Evolutionary conservation across 2,329 filamentous ascomycete genomes (phyloP).

Genomic region (Hirsutella rhossiliensis): DNA sequence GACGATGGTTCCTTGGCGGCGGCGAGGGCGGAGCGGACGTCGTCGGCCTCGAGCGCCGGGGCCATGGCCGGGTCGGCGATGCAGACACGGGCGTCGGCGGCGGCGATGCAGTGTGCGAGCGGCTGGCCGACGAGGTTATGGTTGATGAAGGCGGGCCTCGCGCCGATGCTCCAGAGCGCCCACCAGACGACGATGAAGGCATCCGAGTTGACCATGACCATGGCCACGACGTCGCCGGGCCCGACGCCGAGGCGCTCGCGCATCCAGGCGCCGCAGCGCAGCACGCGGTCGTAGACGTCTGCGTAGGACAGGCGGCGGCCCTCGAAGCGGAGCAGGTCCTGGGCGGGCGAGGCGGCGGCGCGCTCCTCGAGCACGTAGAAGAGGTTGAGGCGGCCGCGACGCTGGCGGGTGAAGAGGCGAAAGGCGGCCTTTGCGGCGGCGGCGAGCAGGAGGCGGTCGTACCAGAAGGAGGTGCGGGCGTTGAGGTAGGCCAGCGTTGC

Average conservation of each 20-base stretch:
- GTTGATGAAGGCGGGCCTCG: slow-evolving; percentile 77
- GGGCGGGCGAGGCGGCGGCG: slow-evolving; percentile 41
- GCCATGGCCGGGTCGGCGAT: slow-evolving; percentile 54
- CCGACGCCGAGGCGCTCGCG: slow-evolving; percentile 50
- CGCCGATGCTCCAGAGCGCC: slow-evolving; percentile 73
- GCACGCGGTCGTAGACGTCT: slow-evolving; percentile 57
- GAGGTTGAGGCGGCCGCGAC: slow-evolving; percentile 49
- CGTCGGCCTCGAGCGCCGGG: slow-evolving; percentile 43
- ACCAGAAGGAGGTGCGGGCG: slow-evolving; percentile 52
- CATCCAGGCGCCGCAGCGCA: slow-evolving; percentile 68
- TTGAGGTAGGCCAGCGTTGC: slow-evolving; percentile 69
- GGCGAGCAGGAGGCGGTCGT: slow-evolving; percentile 52
- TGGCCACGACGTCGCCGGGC: slow-evolving; percentile 63
- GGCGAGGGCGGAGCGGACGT: slow-evolving; percentile 33
- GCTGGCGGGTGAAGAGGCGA: slow-evolving; percentile 33
- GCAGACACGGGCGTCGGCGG: slow-evolving; percentile 53
- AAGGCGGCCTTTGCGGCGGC: slow-evolving; percentile 34
- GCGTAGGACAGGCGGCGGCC: slow-evolving; percentile 60
- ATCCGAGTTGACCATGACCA: slow-evolving; percentile 75
- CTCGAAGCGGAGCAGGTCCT: slow-evolving; percentile 56
- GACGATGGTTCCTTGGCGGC: slow-evolving; percentile 7
- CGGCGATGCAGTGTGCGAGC: slow-evolving; percentile 61
- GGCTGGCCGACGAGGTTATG: slow-evolving; percentile 66
- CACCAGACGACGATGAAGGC: slow-evolving; percentile 64
- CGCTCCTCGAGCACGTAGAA: slow-evolving; percentile 66